These are phyloP conservation scores for Tetrahymena borealis DNA, from an alignment of 73 alveolate genomes.

Conservation along the genomic window DNA sequence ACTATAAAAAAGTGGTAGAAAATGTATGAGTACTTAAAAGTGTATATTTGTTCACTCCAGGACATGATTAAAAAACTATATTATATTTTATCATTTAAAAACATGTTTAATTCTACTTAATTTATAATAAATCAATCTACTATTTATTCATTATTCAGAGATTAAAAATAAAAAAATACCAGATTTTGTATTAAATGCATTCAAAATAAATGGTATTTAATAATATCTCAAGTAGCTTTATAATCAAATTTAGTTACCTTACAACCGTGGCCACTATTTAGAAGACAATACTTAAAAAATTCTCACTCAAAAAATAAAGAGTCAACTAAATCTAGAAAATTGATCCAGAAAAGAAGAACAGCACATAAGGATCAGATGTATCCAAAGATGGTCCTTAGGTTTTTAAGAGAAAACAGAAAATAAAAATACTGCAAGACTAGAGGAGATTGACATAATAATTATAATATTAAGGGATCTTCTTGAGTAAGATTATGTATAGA, in stretches of 20 bases:
- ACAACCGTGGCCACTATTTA: neutral
- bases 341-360: neutral
- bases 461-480: neutral
- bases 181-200: too few species aligned
- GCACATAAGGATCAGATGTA: neutral
- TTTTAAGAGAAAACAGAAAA: neutral
- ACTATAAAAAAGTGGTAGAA: neutral
- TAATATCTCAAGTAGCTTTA: too few species aligned
- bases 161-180: too few species aligned
- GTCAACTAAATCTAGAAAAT: neutral
- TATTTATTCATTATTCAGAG: too few species aligned
- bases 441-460: neutral
- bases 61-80: neutral
- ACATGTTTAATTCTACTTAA: too few species aligned
- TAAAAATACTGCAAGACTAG: neutral
- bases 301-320: neutral
- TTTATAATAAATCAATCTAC: too few species aligned
- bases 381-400: neutral
- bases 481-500: neutral
- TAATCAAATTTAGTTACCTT: too few species aligned
- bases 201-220: too few species aligned
- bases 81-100: too few species aligned
- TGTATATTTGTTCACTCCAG: neutral
- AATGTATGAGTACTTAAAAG: neutral
- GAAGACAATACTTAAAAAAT: neutral